phyloP scores from a whole-genome alignment of 2,329 filamentous ascomycete species.

The Paradendryphiella salina region DNA sequence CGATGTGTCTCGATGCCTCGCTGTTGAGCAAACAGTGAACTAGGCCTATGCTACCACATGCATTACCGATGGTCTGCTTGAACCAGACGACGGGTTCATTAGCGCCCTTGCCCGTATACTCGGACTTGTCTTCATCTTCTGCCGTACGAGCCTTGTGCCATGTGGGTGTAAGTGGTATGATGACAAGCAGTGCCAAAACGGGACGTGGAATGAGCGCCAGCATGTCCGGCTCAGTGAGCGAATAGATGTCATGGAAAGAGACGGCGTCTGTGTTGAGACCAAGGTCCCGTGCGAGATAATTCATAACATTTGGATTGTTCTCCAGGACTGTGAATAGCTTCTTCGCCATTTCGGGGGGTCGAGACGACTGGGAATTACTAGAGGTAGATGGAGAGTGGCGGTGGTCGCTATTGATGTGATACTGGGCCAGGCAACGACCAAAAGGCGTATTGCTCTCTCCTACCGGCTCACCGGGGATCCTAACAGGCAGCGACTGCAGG shows the following conservation, averaged over 20 bases:
- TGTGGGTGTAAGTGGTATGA: slow-evolving; percentile 51
- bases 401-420: background rate
- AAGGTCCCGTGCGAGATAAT: slow-evolving; percentile 54
- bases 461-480: background rate
- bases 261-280: slow-evolving; percentile 51
- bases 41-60: slow-evolving; percentile 62
- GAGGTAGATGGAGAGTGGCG: background rate
- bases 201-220: slow-evolving; percentile 58
- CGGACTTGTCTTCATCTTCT: slow-evolving; percentile 47
- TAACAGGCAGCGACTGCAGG: slow-evolving; percentile 3
- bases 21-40: slow-evolving; percentile 60
- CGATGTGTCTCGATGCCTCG: slow-evolving; percentile 49
- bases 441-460: background rate
- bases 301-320: slow-evolving; percentile 61
- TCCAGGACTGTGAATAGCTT: slow-evolving; percentile 45
- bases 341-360: slow-evolving; percentile 26
- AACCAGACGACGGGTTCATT: slow-evolving; percentile 62
- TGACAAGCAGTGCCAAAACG: slow-evolving; percentile 58
- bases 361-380: background rate
- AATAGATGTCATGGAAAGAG: slow-evolving; percentile 59
- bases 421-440: slow-evolving; percentile 9
- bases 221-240: slow-evolving; percentile 55
- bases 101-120: slow-evolving; percentile 54
- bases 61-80: slow-evolving; percentile 61
- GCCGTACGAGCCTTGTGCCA: slow-evolving; percentile 47